Evolutionary conservation across 495 filamentous ascomycete genomes (phyloP).

Genomic region (Xylona heveae): DNA sequence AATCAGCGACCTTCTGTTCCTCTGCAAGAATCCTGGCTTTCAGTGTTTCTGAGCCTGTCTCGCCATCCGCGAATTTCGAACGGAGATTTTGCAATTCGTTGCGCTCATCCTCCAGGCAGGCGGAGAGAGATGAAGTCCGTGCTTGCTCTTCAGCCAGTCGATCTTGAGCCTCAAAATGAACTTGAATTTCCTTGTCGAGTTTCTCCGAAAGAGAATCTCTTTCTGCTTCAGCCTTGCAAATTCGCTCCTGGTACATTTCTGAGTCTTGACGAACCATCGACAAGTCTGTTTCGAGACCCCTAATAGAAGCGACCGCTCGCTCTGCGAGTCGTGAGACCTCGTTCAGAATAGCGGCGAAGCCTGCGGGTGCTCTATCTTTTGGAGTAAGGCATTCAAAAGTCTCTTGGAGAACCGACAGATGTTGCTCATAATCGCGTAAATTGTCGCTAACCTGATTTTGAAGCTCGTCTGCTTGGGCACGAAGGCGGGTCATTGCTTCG

Average conservation of each 20-base stretch:
- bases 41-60: constrained; percentile 58
- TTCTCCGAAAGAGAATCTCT: constrained; percentile 22
- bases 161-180: constrained; percentile 18
- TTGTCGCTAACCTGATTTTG: constrained; percentile 22
- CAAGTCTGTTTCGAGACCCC: constrained; percentile 19
- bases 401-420: constrained; percentile 32
- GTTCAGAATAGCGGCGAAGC: constrained; percentile 35
- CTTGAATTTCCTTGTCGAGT: constrained; percentile 20
- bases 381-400: constrained; percentile 40
- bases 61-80: constrained; percentile 48
- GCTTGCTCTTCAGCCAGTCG: constrained; percentile 32
- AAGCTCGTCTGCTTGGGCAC: too few species aligned
- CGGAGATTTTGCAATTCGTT: constrained; percentile 41
- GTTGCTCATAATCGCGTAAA: constrained; percentile 28
- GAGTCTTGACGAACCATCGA: constrained; percentile 15
- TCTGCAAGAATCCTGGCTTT: constrained; percentile 47
- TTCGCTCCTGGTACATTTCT: constrained; percentile 27
- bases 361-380: constrained; percentile 29
- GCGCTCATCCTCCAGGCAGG: constrained; percentile 45
- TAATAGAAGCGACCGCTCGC: constrained; percentile 13
- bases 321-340: constrained; percentile 28
- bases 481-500: too few species aligned
- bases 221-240: constrained; percentile 20
- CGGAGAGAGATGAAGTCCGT: constrained; percentile 30
- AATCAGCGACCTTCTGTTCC: constrained; percentile 34